Evolutionary conservation across 2,329 filamentous ascomycete genomes (phyloP), one percentile per base, ranked within the genome.

Genomic region (Colletotrichum brevisporum): DNA sequence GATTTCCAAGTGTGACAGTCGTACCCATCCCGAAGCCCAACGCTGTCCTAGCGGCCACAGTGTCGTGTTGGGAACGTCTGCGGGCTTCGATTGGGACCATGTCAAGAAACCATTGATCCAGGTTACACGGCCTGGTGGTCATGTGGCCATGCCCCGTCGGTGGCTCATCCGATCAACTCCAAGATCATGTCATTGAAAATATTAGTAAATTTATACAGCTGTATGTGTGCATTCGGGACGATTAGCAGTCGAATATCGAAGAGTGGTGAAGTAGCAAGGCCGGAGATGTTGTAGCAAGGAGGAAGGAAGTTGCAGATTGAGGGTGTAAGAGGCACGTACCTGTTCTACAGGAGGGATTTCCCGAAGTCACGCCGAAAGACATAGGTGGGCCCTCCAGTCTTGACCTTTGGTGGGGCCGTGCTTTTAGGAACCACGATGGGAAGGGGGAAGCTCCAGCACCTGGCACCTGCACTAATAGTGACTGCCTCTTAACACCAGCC

Each of bases 321-420:
- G 15, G 24, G 18, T 65, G 21, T 59, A 24, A 67, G 43, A 51
- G 64, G 58, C 27, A 63, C 60, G 60, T 63, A 55, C n/a, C 52
- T 18, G 12, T 45, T 36, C 16, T 13, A 45, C 31, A n/a, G 26
- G 45, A 15, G 47, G 3, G 5, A 21, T 26, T n/a, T 15, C 21
- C 67, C 67, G 63, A 67, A 45, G 62, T 69, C 60, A 12, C 39
- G 51, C 67, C 67, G 63, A 36, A 6, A 9, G 31, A 8, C 10
- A 8, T 10, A 36, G 31, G 31, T 36, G 31, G 31, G 31, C 10
- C 31, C 10, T 36, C n/a, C n/a, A n/a, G 31, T 64, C 56, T 31
- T 18, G 63, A 70, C 53, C 63, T 68, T 54, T 67, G n/a, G 67
- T 70, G 67, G 67, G 67, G 67, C 53, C 39, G 36, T 43, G 15